Conservation (phyloP, 2,329 filamentous ascomycete genomes). For the Plectosphaerella cucumerina region DNA sequence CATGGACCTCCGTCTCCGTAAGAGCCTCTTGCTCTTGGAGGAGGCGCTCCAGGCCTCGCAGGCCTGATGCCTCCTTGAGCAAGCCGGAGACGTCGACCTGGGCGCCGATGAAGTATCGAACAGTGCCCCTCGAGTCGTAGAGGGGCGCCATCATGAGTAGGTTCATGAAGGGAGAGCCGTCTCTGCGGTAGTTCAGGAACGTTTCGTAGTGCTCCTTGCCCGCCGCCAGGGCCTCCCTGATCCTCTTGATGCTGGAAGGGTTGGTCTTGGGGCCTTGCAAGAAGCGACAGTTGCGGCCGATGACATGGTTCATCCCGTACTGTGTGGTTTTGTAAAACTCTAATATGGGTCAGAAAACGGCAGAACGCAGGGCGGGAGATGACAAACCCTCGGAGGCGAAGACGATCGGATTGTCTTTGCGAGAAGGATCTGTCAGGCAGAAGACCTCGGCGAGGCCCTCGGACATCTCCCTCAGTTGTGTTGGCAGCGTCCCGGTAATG, state of each 20-base stretch:
- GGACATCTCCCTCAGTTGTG: slow-evolving; percentile 62
- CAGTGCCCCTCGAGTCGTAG: slow-evolving; percentile 60
- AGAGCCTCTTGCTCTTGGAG: slow-evolving; percentile 24
- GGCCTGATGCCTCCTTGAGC: slow-evolving; percentile 60
- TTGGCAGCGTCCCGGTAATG: slow-evolving; percentile 63
- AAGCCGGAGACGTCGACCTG: slow-evolving; percentile 69
- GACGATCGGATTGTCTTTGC: slow-evolving; percentile 70
- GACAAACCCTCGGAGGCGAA: slow-evolving; percentile 67
- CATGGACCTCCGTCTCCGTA: not conserved
- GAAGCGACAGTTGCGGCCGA: slow-evolving; percentile 75
- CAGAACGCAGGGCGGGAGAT: not conserved
- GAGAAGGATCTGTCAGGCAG: slow-evolving; percentile 69
- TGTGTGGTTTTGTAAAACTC: slow-evolving; percentile 73
- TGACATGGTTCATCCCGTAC: slow-evolving; percentile 67
- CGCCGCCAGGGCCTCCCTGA: slow-evolving; percentile 55
- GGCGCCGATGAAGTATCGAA: slow-evolving; percentile 67
- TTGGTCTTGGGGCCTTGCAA: slow-evolving; percentile 72
- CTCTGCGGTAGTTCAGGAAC: slow-evolving; percentile 73
- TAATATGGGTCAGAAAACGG: slow-evolving; percentile 21
- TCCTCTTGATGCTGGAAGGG: slow-evolving; percentile 53
- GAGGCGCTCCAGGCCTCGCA: slow-evolving; percentile 56
- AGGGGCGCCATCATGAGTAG: slow-evolving; percentile 70
- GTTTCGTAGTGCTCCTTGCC: slow-evolving; percentile 71
- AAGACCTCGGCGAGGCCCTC: slow-evolving; percentile 75
- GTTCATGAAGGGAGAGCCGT: slow-evolving; percentile 75